phyloP scores from a whole-genome alignment of 768 basidiomycete species.

The Imleria badia region DNA sequence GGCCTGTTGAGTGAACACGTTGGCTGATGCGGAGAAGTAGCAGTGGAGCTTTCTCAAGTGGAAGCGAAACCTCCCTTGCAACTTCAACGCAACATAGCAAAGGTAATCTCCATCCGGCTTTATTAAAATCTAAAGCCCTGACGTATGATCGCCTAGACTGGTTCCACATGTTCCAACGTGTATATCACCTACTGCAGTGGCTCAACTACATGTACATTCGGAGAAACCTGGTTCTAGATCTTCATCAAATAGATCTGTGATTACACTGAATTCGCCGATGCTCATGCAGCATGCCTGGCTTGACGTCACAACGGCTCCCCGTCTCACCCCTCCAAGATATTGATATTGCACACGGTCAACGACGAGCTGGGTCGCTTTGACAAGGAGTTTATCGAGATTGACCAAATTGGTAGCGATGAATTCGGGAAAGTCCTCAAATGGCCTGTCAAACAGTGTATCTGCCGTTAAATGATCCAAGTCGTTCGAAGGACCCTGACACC shows the following conservation, averaged over 20 bases:
- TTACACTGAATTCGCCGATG: constrained; percentile 49
- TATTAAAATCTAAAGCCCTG: constrained; percentile 1
- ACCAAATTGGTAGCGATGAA: constrained; percentile 85
- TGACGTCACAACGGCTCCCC: constrained; percentile 23
- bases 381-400: constrained; percentile 75
- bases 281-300: constrained; percentile 34
- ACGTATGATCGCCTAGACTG: too few species aligned
- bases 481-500: constrained; percentile 87
- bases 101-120: constrained; percentile 48
- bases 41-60: constrained; percentile 78
- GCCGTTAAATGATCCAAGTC: constrained; percentile 95
- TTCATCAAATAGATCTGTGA: constrained; percentile 51
- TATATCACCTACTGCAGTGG: constrained; percentile 47
- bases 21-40: constrained; percentile 78
- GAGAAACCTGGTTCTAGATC: constrained; percentile 57
- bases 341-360: constrained; percentile 40
- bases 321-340: constrained; percentile 21
- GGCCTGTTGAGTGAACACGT: constrained; percentile 44
- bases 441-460: constrained; percentile 52
- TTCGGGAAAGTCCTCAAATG: constrained; percentile 90
- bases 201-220: constrained; percentile 35
- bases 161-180: constrained; percentile 49
- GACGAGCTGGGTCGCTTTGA: constrained; percentile 70
- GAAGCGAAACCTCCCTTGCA: constrained; percentile 62
- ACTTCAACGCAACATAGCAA: constrained; percentile 63